phyloP scores from a whole-genome alignment of 805 yeast species.

The Blastobotrys chiropterorum region DNA sequence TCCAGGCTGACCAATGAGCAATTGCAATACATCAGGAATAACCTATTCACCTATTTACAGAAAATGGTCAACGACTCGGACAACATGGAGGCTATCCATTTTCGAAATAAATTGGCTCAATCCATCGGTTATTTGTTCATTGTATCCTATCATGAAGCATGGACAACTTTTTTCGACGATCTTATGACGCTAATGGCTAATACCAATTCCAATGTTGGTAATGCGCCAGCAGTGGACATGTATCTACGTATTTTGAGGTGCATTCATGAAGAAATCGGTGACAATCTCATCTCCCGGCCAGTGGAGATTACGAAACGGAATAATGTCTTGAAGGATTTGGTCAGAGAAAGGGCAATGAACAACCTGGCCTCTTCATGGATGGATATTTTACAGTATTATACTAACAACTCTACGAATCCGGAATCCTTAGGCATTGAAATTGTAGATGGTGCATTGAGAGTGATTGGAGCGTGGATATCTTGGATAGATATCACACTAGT shows the following conservation, averaged over 20 bases:
- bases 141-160: constrained; percentile 40
- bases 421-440: constrained; percentile 37
- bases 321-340: constrained; percentile 69
- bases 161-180: constrained; percentile 49
- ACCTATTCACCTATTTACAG: constrained; percentile 43
- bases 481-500: constrained; percentile 87
- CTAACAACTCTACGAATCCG: background rate
- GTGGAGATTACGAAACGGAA: constrained; percentile 55
- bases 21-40: constrained; percentile 40
- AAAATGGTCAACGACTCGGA: constrained; percentile 20
- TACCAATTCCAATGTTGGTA: constrained; percentile 26
- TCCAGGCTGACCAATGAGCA: constrained; percentile 42
- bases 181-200: constrained; percentile 35
- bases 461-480: constrained; percentile 79
- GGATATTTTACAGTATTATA: constrained; percentile 40
- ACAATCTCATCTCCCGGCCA: constrained; percentile 71
- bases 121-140: constrained; percentile 48
- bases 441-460: constrained; percentile 51
- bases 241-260: constrained; percentile 66
- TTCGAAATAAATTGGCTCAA: constrained; percentile 55
- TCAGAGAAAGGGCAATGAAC: constrained; percentile 71
- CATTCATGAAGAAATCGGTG: constrained; percentile 90
- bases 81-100: constrained; percentile 35
- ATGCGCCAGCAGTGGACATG: constrained; percentile 53
- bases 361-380: constrained; percentile 63